A percentile compares a stretch with the other conserved stretches of the same genome.
phyloP scores from a whole-genome alignment of 202 grass and related monocot genomes.

The Alloteropsis angusta region DNA sequence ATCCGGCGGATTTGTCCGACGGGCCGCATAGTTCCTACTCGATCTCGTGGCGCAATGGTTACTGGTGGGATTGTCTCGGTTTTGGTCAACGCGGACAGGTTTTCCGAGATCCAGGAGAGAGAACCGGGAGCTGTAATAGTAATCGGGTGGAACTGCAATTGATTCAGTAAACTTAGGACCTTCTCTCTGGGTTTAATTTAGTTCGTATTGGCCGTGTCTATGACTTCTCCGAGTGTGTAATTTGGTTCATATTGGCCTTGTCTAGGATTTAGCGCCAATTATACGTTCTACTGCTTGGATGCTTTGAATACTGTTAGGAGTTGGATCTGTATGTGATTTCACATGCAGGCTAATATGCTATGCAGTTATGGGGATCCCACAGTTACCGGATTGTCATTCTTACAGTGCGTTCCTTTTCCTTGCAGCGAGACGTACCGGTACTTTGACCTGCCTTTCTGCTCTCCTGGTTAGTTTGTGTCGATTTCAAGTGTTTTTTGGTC shows the following conservation, averaged over 20 bases:
- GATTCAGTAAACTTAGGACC: background rate
- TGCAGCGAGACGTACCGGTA: constrained; percentile 93
- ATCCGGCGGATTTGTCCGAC: constrained; percentile 9
- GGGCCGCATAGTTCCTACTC: background rate
- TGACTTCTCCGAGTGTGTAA: background rate
- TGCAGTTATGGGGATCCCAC: background rate
- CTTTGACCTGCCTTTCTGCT: constrained; percentile 93
- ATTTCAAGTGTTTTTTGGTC: background rate
- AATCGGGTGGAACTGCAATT: background rate
- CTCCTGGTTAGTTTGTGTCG: constrained; percentile 45
- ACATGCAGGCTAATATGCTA: background rate
- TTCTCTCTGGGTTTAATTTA: background rate
- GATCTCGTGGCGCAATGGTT: background rate
- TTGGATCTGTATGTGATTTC: constrained; percentile 16
- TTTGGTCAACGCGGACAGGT: background rate
- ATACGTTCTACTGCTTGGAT: background rate
- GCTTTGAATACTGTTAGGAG: background rate
- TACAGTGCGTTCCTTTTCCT: background rate
- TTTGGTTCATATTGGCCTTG: background rate
- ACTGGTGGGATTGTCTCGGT: background rate
- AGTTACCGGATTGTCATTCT: background rate
- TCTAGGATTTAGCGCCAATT: constrained; percentile 1
- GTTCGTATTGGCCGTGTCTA: background rate
- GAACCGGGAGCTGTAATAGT: background rate
- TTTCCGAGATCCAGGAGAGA: constrained; percentile 5